Base-by-base conservation (phyloP, 2,329 filamentous ascomycete genomes). In the Coleophoma cylindrospora region DNA sequence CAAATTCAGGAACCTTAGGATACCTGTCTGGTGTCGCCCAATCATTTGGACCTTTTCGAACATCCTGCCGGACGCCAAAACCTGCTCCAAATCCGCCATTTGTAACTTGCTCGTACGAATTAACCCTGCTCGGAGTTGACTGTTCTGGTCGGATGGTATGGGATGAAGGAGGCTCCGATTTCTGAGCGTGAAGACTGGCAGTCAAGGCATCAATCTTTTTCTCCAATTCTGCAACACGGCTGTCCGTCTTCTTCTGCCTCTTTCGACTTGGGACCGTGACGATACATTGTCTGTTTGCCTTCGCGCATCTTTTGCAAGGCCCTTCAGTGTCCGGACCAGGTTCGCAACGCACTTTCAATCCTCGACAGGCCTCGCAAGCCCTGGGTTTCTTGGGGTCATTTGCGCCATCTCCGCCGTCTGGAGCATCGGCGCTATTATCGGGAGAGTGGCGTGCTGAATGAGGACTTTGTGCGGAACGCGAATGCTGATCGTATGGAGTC, bases 241-340 rank as follows among this genome's bases (percentile, higher is more conserved):
- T 71, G 46, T 74, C 71, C 8, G 71, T 71, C 53, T 71, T 66
- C 57, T 73, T 72, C 45, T 71, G 66, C 50, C 70, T 66, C 56
- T 71, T 72, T 17, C 70, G 65, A 61, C 66, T 70, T 15, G 70
- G 61, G 5, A 63, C 62, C 37, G 68, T 70, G 48, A 70, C 66
- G 19, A 71, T 56, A 45, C 71, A 74, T 45, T 62, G 59, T 11
- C 68, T 60, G 36, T 66, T 66, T 6, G 68, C 63, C 52, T 70
- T 68, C 13, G 62, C 61, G 50, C 71, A 74, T 62, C 71, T 59
- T 45, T 68, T 66, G 53, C 71, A 74, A 27, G 60, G 62, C 15
- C 58, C 61, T 48, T 64, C 62, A 17, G 52, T 51, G 47, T 63
- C 64, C 37, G 61, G 62, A 51, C 64, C 59, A 9, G 65, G 63